phyloP scores from a whole-genome alignment of 179 eudicot species.

The Gypsophila paniculata region DNA sequence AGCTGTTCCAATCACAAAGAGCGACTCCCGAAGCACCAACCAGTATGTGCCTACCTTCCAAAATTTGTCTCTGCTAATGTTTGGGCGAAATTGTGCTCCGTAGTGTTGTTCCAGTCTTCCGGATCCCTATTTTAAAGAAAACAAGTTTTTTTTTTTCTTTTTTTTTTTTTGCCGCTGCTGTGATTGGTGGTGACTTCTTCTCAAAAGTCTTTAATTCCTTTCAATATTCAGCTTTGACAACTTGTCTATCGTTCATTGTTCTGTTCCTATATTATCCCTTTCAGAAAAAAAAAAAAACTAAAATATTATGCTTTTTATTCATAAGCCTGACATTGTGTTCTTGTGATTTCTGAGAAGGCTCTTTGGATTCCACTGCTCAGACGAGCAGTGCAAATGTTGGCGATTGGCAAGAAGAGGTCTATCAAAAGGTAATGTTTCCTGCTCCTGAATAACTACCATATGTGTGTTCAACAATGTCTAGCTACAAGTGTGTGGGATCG shows the following conservation, averaged over 20 bases:
- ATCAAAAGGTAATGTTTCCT: conserved; percentile 61
- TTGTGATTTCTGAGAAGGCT: conserved; percentile 29
- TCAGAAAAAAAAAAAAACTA: too few relatives aligned
- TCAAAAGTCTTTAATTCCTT: not conserved
- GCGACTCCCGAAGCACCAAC: conserved; percentile 64
- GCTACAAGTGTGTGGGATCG: not conserved
- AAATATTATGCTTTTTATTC: too few relatives aligned
- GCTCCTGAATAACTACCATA: not conserved
- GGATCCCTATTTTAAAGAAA: not conserved
- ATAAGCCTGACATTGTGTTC: conserved; percentile 12
- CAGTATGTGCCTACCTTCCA: conserved; percentile 43
- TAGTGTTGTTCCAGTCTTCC: not conserved
- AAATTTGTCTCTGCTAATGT: not conserved
- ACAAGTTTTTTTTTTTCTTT: too few relatives aligned
- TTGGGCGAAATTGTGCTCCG: conserved; percentile 10
- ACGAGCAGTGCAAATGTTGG: conserved; percentile 50
- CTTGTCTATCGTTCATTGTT: not conserved
- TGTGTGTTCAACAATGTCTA: not conserved
- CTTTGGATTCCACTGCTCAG: conserved; percentile 64
- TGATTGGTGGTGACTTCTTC: not conserved
- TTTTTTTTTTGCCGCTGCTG: not conserved
- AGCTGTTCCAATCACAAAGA: conserved; percentile 72
- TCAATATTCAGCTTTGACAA: not conserved
- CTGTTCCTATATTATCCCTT: not conserved
- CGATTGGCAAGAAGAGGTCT: conserved; percentile 88